A percentile compares a stretch with the other conserved stretches of the same genome.
phyloP scores from a whole-genome alignment of 768 basidiomycete species.

The Pisolithus orientalis region DNA sequence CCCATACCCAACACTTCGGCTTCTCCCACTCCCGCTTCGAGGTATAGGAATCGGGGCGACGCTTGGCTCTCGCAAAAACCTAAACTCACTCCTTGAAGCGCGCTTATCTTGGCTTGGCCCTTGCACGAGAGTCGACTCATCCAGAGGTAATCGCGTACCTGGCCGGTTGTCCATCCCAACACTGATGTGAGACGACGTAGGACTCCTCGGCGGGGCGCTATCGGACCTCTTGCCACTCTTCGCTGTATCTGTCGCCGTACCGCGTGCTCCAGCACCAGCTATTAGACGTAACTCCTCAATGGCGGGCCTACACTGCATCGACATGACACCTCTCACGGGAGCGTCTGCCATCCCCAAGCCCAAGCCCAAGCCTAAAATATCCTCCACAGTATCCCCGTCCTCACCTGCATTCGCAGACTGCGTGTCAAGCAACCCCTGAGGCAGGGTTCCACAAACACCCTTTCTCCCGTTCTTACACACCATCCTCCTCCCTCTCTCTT shows the following conservation, averaged over 20 bases:
- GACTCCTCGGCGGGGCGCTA: conserved; percentile 18
- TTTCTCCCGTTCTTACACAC: no score
- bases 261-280: background rate
- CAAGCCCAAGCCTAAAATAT: conserved; percentile 2
- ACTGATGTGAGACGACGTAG: no score
- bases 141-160: background rate
- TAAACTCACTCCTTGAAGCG: conserved; percentile 2
- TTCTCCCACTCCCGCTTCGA: conserved; percentile 16
- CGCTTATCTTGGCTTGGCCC: conserved; percentile 3
- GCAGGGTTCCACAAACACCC: no score
- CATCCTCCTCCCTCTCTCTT: no score
- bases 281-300: conserved; percentile 17
- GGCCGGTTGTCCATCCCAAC: no score
- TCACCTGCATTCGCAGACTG: no score
- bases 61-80: conserved; percentile 24
- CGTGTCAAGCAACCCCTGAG: no score
- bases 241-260: conserved; percentile 3
- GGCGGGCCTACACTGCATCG: conserved; percentile 9
- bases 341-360: conserved; percentile 18
- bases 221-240: conserved; percentile 19
- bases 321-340: conserved; percentile 5
- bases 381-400: background rate
- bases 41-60: conserved; percentile 17
- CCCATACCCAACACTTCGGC: conserved; percentile 21
- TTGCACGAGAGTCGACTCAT: conserved; percentile 12